These are phyloP conservation scores for Zasmidium angulare DNA, from an alignment of 2,329 filamentous ascomycete species.

Conservation along the genomic window DNA sequence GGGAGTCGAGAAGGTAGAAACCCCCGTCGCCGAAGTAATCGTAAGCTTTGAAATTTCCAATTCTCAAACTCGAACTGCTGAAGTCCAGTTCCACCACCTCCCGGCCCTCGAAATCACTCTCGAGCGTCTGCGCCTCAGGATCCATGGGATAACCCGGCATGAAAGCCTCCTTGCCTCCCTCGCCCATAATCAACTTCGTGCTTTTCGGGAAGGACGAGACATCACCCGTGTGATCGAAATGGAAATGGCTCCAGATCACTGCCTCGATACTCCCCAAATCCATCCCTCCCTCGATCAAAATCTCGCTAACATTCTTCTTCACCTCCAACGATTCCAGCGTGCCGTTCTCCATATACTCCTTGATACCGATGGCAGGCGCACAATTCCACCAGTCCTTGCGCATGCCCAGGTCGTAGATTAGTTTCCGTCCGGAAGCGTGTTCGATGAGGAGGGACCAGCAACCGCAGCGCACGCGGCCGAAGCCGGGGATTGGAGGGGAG, in stretches of 20 bases:
- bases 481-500: conserved; percentile 12
- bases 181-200: conserved; percentile 45
- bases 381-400: conserved; percentile 43
- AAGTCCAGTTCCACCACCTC: conserved; percentile 33
- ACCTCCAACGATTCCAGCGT: conserved; percentile 33
- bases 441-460: conserved; percentile 43
- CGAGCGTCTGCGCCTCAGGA: conserved; percentile 34
- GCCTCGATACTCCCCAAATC: conserved; percentile 31
- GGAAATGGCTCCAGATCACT: conserved; percentile 36
- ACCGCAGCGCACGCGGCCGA: conserved; percentile 11
- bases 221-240: conserved; percentile 42
- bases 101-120: conserved; percentile 38
- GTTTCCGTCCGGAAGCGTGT: conserved; percentile 37
- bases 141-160: conserved; percentile 45
- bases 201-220: conserved; percentile 38
- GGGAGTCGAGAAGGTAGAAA: conserved; percentile 52
- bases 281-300: conserved; percentile 34
- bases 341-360: conserved; percentile 27
- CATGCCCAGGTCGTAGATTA: conserved; percentile 44
- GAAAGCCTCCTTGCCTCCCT: conserved; percentile 40
- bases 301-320: conserved; percentile 41
- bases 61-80: conserved; percentile 30
- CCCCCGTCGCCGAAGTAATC: conserved; percentile 56
- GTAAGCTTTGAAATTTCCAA: conserved; percentile 43
- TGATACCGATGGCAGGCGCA: conserved; percentile 20